phyloP scores from a whole-genome alignment of 2,329 filamentous ascomycete species.

The Xylaria sp. region DNA sequence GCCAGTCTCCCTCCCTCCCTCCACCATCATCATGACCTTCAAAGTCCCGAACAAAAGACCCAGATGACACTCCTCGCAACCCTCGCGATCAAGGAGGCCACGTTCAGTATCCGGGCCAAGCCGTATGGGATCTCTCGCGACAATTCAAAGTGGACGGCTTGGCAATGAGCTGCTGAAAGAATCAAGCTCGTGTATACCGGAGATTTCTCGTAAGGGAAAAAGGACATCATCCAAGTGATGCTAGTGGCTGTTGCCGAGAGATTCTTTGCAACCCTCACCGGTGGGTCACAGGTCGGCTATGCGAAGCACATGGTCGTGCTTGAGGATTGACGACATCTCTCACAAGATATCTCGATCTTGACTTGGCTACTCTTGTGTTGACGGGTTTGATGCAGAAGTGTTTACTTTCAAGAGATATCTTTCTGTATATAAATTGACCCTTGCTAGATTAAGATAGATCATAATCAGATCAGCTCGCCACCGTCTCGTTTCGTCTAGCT shows the following conservation, averaged over 20 bases:
- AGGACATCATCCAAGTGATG: conserved; percentile 8
- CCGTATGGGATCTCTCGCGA: neutral
- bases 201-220: no score
- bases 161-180: no score
- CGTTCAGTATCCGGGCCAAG: neutral
- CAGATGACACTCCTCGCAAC: conserved; percentile 1
- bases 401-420: neutral
- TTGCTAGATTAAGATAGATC: neutral
- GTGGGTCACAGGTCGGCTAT: conserved; percentile 16
- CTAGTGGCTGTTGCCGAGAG: conserved; percentile 8
- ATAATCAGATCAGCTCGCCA: neutral
- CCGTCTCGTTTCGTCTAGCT: neutral
- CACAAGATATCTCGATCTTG: conserved; percentile 9
- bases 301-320: conserved; percentile 15
- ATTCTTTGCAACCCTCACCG: conserved; percentile 11
- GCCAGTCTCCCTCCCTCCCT: neutral
- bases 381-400: no score
- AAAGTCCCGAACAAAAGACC: no score
- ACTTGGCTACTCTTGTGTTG: no score
- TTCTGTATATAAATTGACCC: neutral
- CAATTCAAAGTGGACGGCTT: no score
- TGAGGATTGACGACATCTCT: conserved; percentile 6
- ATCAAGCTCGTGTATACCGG: no score
- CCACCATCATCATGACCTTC: no score
- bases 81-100: neutral